Evolutionary conservation across 495 filamentous ascomycete genomes (phyloP).

Genomic region (Penicillium goetzii): DNA sequence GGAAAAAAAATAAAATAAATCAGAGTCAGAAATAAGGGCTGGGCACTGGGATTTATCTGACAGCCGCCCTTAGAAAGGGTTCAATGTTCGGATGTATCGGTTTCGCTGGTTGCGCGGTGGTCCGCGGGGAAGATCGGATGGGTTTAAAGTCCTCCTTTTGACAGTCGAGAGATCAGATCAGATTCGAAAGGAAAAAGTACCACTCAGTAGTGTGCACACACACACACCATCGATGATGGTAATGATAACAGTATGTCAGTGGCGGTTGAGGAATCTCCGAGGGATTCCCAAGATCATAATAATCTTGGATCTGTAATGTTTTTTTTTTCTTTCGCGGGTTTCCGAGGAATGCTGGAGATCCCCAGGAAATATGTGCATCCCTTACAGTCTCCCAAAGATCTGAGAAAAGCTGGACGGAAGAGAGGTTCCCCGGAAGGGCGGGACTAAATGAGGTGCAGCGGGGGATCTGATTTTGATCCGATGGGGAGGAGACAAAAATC

Average conservation of each 20-base stretch:
- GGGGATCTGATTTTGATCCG: constrained; percentile 11
- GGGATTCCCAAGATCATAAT: background rate
- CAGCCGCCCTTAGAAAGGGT: constrained; percentile 18
- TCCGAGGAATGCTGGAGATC: constrained; percentile 3
- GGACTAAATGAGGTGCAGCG: constrained; percentile 17
- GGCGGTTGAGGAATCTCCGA: background rate
- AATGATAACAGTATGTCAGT: background rate
- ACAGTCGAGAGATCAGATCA: constrained; percentile 2
- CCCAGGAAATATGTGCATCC: constrained; percentile 8
- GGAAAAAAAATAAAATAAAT: constrained; percentile 10
- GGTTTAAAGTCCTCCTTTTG: background rate
- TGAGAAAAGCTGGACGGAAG: background rate
- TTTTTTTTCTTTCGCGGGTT: constrained; percentile 5
- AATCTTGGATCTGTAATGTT: background rate
- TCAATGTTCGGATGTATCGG: constrained; percentile 15
- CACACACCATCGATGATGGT: too few species aligned
- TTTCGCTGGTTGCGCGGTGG: constrained; percentile 2
- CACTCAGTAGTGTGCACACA: background rate
- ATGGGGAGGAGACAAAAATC: constrained; percentile 11
- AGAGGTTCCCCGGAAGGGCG: constrained; percentile 19
- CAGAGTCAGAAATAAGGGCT: constrained; percentile 1
- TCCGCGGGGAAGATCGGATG: constrained; percentile 22
- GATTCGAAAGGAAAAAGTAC: background rate
- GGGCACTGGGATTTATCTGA: constrained; percentile 16
- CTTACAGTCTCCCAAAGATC: constrained; percentile 13